phyloP scores from a whole-genome alignment of 1,284 basidiomycete species.

The Ustilago trichophora region DNA sequence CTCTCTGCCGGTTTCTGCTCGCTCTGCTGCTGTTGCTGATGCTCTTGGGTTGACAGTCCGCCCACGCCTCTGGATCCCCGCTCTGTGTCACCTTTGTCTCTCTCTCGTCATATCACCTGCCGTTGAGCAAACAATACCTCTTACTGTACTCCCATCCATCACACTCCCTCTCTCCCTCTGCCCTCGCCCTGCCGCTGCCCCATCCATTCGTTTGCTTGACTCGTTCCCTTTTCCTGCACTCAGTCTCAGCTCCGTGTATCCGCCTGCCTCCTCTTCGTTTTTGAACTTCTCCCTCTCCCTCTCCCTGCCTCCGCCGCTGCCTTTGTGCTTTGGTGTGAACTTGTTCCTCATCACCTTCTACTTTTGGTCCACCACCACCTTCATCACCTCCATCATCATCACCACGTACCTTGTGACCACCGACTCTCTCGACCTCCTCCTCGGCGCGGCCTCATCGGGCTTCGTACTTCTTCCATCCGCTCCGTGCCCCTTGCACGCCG shows the following conservation, averaged over 20 bases:
- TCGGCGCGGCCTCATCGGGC: constrained; percentile 2
- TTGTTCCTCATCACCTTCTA: not conserved
- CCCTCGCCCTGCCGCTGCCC: not conserved
- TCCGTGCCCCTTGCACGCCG: constrained; percentile 21
- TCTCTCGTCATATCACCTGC: constrained; percentile 8
- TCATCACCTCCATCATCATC: constrained; percentile 6
- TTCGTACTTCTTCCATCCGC: constrained; percentile 11
- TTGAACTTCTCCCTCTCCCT: constrained; percentile 22
- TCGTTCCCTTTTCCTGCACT: too few relatives aligned
- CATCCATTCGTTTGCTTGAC: too few relatives aligned
- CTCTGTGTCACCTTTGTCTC: too few relatives aligned
- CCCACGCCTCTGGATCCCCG: constrained; percentile 7
- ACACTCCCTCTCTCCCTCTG: not conserved
- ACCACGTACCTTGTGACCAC: not conserved
- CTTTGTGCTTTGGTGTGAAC: not conserved
- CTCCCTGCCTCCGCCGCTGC: not conserved
- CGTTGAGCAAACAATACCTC: not conserved
- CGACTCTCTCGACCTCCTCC: not conserved
- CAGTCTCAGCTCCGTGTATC: too few relatives aligned
- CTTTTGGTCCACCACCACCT: not conserved
- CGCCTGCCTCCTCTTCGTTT: too few relatives aligned
- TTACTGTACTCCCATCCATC: not conserved
- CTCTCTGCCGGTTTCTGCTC: too few relatives aligned
- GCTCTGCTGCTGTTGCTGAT: too few relatives aligned
- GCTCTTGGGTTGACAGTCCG: too few relatives aligned